These are phyloP conservation scores for Pseudonitzschia pungens DNA, from an alignment of 108 stramenopile species.

Conservation along the genomic window DNA sequence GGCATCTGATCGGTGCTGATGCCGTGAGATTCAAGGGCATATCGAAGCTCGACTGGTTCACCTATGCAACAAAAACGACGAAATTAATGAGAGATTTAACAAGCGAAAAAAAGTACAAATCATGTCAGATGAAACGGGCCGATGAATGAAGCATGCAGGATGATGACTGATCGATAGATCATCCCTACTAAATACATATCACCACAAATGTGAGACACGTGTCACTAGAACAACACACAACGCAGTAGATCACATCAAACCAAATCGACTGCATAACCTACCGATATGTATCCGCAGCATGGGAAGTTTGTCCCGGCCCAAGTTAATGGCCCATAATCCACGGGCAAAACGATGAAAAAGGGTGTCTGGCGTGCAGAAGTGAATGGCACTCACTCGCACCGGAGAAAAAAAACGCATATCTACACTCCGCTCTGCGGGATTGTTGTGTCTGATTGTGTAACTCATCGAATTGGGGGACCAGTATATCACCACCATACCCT, in stretches of 20 bases:
- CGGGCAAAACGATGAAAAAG: background rate
- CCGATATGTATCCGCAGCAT: background rate
- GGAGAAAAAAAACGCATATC: background rate
- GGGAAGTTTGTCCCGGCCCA: background rate
- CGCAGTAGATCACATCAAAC: background rate
- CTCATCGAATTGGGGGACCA: background rate
- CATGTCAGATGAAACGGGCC: too few relatives aligned
- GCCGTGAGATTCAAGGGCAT: background rate
- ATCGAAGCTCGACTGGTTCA: background rate
- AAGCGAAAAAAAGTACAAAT: too few relatives aligned
- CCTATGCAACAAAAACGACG: background rate
- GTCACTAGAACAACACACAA: background rate
- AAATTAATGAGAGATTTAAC: background rate
- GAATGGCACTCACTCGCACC: background rate
- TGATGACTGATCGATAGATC: too few relatives aligned
- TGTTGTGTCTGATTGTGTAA: background rate
- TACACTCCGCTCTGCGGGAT: background rate
- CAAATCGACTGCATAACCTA: background rate
- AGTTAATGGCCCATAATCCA: background rate
- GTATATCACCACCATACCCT: background rate
- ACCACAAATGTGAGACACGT: too few relatives aligned
- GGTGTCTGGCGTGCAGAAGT: conserved; percentile 2
- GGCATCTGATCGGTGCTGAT: background rate
- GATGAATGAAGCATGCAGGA: too few relatives aligned
- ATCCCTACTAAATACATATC: too few relatives aligned